These are phyloP conservation scores for Monascus purpureus DNA, from an alignment of 495 filamentous ascomycete genomes.

Conservation along the genomic window DNA sequence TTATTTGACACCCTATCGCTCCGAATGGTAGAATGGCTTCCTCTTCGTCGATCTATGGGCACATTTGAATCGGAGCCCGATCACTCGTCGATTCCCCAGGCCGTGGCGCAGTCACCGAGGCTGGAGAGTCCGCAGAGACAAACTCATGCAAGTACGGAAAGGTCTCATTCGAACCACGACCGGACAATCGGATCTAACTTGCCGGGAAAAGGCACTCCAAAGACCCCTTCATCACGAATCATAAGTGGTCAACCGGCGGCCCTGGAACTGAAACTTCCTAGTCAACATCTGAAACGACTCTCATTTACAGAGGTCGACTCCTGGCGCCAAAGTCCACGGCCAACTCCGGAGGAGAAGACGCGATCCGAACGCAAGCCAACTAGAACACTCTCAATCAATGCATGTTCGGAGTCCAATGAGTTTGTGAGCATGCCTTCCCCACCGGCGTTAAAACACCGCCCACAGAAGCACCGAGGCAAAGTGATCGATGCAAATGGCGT, in stretches of 20 bases:
- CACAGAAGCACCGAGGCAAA: constrained; percentile 29
- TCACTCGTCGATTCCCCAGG: background rate
- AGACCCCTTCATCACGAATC: constrained; percentile 21
- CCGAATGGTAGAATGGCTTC: constrained; percentile 69
- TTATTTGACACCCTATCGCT: constrained; percentile 65
- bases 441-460: constrained; percentile 28
- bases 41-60: constrained; percentile 29
- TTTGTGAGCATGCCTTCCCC: constrained; percentile 23
- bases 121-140: constrained; percentile 3
- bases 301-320: constrained; percentile 25
- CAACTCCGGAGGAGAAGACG: constrained; percentile 20
- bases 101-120: constrained; percentile 5
- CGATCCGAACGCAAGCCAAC: constrained; percentile 15
- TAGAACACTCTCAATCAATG: constrained; percentile 17
- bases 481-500: constrained; percentile 12
- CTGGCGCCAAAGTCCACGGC: constrained; percentile 20
- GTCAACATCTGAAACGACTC: constrained; percentile 27
- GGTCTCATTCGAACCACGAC: constrained; percentile 3
- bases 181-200: constrained; percentile 4
- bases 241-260: constrained; percentile 13
- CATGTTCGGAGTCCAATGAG: constrained; percentile 12
- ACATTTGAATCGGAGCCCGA: constrained; percentile 7
- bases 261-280: constrained; percentile 24
- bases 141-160: constrained; percentile 3
- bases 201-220: constrained; percentile 7